phyloP scores from a whole-genome alignment of 2,329 filamentous ascomycete species.

The Aspergillus sp. region DNA sequence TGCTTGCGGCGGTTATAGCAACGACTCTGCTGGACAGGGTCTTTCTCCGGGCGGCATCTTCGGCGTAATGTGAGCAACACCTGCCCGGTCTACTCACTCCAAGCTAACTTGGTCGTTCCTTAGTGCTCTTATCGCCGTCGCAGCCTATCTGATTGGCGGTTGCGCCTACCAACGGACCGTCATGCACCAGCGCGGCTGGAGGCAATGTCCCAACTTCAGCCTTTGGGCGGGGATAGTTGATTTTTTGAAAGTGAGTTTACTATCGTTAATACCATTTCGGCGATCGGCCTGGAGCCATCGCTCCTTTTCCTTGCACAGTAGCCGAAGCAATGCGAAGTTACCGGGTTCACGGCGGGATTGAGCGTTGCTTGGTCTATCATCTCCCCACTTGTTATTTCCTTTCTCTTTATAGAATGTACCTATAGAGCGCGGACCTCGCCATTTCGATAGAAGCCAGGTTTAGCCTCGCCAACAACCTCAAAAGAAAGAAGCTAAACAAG shows the following conservation, averaged over 20 bases:
- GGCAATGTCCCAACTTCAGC: slow-evolving; percentile 89
- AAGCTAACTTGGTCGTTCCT: background rate
- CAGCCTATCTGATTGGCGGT: slow-evolving; percentile 88
- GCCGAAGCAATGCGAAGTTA: slow-evolving; percentile 23
- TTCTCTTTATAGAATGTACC: slow-evolving; percentile 2
- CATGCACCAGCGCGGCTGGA: slow-evolving; percentile 90
- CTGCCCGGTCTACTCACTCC: background rate
- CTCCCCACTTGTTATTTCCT: slow-evolving; percentile 5
- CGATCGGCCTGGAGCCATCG: slow-evolving; percentile 27
- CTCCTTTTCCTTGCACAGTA: slow-evolving; percentile 18
- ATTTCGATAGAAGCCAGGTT: background rate
- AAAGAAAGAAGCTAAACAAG: background rate
- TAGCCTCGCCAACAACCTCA: background rate
- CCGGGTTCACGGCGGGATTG: slow-evolving; percentile 39
- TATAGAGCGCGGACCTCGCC: background rate
- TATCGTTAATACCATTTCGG: slow-evolving; percentile 39
- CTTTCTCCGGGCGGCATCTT: slow-evolving; percentile 76
- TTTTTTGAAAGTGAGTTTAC: slow-evolving; percentile 72
- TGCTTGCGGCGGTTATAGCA: slow-evolving; percentile 73
- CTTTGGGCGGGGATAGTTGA: slow-evolving; percentile 86
- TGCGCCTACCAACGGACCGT: slow-evolving; percentile 95
- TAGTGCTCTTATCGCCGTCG: slow-evolving; percentile 65
- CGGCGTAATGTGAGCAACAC: slow-evolving; percentile 69
- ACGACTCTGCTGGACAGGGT: slow-evolving; percentile 52
- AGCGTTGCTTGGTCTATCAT: slow-evolving; percentile 21